Conservation (phyloP, 208 protist genomes). For the Trypanosoma caninum region DNA sequence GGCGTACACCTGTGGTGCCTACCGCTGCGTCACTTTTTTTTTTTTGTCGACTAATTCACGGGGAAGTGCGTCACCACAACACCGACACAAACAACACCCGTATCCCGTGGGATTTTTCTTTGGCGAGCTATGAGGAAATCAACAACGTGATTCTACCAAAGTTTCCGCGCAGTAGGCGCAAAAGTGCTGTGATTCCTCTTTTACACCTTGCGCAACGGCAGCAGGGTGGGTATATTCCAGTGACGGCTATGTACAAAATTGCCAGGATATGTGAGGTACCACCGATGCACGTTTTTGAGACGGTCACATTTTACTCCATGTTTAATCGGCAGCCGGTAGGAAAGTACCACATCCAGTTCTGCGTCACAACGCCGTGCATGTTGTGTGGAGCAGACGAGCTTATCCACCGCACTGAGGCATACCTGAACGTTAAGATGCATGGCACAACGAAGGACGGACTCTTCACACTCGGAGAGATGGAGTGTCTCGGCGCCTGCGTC, state of each 20-base stretch:
- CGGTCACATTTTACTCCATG: constrained; percentile 94
- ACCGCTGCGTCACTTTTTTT: background rate
- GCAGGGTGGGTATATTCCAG: constrained; percentile 90
- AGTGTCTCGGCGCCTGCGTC: constrained; percentile 93
- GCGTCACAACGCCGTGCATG: constrained; percentile 93
- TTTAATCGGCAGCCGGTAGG: constrained; percentile 93
- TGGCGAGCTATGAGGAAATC: constrained; percentile 84
- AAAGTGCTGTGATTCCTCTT: constrained; percentile 84
- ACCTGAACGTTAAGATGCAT: constrained; percentile 84
- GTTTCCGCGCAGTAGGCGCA: constrained; percentile 81
- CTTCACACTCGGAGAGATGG: constrained; percentile 93
- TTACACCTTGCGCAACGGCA: constrained; percentile 91
- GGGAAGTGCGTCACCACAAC: constrained; percentile 85
- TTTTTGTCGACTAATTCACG: constrained; percentile 62
- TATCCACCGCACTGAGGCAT: constrained; percentile 67
- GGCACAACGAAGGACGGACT: constrained; percentile 83
- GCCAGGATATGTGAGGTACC: constrained; percentile 91
- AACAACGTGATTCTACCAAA: constrained; percentile 89
- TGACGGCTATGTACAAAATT: constrained; percentile 94
- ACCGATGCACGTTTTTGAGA: constrained; percentile 91
- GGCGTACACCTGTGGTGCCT: constrained; percentile 5
- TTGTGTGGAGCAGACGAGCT: constrained; percentile 88
- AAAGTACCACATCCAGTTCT: constrained; percentile 94
- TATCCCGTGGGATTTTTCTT: constrained; percentile 92
- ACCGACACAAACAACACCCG: constrained; percentile 89